Conservation (phyloP, 2,329 filamentous ascomycete species). For the Proliferodiscus dingleyae region DNA sequence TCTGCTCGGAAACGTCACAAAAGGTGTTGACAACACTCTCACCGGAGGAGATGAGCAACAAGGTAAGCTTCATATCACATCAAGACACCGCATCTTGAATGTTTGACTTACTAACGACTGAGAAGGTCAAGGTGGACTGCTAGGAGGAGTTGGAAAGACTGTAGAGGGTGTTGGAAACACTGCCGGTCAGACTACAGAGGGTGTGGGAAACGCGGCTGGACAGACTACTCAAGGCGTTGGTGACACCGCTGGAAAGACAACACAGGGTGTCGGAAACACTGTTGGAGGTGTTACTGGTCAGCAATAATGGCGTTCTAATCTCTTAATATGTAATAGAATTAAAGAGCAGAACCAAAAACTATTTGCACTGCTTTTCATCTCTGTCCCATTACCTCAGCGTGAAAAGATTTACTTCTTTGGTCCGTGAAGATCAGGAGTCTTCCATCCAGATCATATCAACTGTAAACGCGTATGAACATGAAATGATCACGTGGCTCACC, state of each 20-base stretch:
- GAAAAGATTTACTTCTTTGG: too few species aligned
- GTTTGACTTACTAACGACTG: too few species aligned
- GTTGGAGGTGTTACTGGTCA: constrained; percentile 19
- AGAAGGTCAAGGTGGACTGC: constrained; percentile 36
- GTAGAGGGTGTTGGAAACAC: constrained; percentile 33
- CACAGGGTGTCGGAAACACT: constrained; percentile 16
- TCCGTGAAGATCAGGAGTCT: too few species aligned
- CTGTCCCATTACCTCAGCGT: too few species aligned
- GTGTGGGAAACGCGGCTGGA: constrained; percentile 31
- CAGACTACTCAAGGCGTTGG: constrained; percentile 31
- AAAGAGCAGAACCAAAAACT: too few species aligned
- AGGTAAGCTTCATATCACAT: too few species aligned
- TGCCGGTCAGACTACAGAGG: constrained; percentile 29
- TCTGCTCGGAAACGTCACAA: constrained; percentile 33
- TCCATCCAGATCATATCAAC: too few species aligned
- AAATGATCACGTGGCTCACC: too few species aligned
- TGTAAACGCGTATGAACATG: too few species aligned
- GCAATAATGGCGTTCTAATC: neutral
- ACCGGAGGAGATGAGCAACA: constrained; percentile 36
- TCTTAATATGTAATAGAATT: too few species aligned
- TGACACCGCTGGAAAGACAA: constrained; percentile 30
- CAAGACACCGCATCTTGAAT: too few species aligned
- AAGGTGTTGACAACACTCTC: constrained; percentile 35
- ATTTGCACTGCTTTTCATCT: too few species aligned
- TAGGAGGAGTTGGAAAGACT: constrained; percentile 34